A percentile compares a stretch with the other conserved stretches of the same genome.
phyloP scores from a whole-genome alignment of 164 flowering plant genomes.

The Stephania yunnanensis region DNA sequence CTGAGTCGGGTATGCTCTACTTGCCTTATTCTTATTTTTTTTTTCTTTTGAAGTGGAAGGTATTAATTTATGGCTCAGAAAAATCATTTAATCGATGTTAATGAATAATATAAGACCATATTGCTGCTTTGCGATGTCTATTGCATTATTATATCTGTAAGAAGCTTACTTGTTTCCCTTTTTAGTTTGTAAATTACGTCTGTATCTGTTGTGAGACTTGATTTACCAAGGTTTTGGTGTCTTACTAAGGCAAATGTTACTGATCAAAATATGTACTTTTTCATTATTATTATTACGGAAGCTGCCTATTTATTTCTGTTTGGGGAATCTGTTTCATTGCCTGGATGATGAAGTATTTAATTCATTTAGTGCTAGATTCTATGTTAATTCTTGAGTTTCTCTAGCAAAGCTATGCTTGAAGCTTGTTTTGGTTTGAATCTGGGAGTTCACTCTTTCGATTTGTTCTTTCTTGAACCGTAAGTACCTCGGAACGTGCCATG shows the following conservation, averaged over 20 bases:
- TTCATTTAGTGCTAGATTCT: too few relatives aligned
- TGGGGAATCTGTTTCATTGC: background rate
- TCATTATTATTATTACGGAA: background rate
- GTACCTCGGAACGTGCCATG: background rate
- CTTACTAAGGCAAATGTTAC: too few relatives aligned
- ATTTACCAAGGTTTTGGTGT: too few relatives aligned
- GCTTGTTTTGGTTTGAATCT: background rate
- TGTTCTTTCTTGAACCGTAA: background rate
- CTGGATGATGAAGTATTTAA: background rate
- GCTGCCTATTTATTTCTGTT: background rate
- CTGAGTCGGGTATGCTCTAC: constrained; percentile 43
- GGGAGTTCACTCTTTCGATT: background rate
- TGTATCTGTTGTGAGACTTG: too few relatives aligned
- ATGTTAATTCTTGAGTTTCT: background rate
- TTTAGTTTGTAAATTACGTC: too few relatives aligned
- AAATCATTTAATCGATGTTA: too few relatives aligned
- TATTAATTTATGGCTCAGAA: background rate
- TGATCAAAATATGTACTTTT: too few relatives aligned
- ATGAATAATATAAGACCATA: background rate
- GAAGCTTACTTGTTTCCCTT: too few relatives aligned
- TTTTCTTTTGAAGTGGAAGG: background rate
- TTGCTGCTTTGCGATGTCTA: background rate
- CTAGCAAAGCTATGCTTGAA: background rate
- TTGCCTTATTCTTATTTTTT: background rate
- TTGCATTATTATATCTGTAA: too few relatives aligned